Evolutionary conservation across 1,284 basidiomycete genomes (phyloP), one percentile per base, ranked within the genome.

Genomic region (Mrakiaceae sp.): DNA sequence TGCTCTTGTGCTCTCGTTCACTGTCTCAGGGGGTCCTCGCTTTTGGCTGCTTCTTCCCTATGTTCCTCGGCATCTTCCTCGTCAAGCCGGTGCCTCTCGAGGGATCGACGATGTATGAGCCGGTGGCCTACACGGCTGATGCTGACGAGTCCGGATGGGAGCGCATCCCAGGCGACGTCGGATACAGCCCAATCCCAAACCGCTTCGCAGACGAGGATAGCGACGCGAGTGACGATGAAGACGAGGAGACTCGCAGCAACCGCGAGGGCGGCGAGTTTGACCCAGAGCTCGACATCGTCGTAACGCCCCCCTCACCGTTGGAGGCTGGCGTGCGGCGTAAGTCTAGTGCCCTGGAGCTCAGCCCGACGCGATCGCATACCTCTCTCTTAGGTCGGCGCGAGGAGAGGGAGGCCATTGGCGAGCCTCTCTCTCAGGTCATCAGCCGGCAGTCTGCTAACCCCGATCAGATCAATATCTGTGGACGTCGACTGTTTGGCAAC

Each of bases 41-140:
- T 0, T 71, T 86, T 2, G 88, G 88, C 1, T 87, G 87, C 1
- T 79, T 84, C 2, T 67, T 84, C 3, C 85, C 87, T 4, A 84
- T 87, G 81, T 69, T 88, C 27, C 67, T 87, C 9, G 88, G 87
- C 0, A 78, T 83, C 55, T 79, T 87, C 67, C 74, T 85, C 64
- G 78, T 90, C 50, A 79, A 79, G 51, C 81, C 83, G 11, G 78
- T 86, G 0, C 75, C 73, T 0, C 68, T 42, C 42, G 46, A 63
- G 14, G 64, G 44, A 49, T 57, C 56, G 53, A 55, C 39, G 47
- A 53, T 42, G 44, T 48, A n/a, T 27, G 53, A 10, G n/a, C 51
- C 4, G 47, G 72, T 10, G 27, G 51, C 40, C 49, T 57, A n/a
- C 62, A 66, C 39, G 50, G 52, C 10, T 61, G 56, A n/a, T 27